Evolutionary conservation across 352 stramenopile species (phyloP).

Genomic region (Pythium coloratum): DNA sequence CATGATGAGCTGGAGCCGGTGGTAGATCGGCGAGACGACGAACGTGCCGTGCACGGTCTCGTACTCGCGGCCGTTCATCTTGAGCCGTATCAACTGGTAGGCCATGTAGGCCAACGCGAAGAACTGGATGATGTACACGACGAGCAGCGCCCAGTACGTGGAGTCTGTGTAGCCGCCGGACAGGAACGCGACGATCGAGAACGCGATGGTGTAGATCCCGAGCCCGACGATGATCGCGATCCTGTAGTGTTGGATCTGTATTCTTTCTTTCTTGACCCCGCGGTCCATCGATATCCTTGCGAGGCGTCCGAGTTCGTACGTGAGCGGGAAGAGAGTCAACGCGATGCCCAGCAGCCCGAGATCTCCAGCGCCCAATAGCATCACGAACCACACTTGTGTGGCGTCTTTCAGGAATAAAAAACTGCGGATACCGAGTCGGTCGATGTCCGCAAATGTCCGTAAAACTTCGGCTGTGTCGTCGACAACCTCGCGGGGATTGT

Average conservation of each 20-base stretch:
- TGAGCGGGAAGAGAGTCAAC: conserved; percentile 51
- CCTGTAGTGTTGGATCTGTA: conserved; percentile 43
- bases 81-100: conserved; percentile 42
- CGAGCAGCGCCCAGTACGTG: conserved; percentile 40
- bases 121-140: conserved; percentile 50
- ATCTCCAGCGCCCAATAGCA: conserved; percentile 27
- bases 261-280: conserved; percentile 39
- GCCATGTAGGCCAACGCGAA: conserved; percentile 56
- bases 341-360: conserved; percentile 49
- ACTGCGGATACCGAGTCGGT: conserved; percentile 52
- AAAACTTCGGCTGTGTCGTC: conserved; percentile 1
- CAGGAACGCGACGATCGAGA: conserved; percentile 22
- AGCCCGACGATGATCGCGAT: conserved; percentile 2
- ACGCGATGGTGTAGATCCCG: not conserved
- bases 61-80: conserved; percentile 52
- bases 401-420: conserved; percentile 26
- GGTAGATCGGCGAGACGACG: conserved; percentile 64
- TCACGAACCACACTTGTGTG: not conserved
- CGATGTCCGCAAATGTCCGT: conserved; percentile 27
- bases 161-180: conserved; percentile 55
- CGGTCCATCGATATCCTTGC: conserved; percentile 65
- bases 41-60: conserved; percentile 70
- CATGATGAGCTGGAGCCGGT: conserved; percentile 70
- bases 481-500: not conserved
- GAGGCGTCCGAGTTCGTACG: conserved; percentile 61